phyloP scores from a whole-genome alignment of 805 yeast genomes.

The Jamesozyma jinghongensis region DNA sequence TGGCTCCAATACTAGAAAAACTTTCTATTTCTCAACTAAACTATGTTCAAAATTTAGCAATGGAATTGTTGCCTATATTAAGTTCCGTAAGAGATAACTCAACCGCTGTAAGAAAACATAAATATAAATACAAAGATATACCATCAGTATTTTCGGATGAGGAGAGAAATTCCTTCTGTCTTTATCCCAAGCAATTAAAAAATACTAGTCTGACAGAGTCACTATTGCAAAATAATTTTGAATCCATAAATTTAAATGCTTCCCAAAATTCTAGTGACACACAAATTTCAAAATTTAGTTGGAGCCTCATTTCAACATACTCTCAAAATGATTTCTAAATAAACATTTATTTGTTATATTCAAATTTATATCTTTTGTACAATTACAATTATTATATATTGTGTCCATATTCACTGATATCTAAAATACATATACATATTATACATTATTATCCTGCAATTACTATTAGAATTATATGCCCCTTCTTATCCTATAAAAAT shows the following conservation, averaged over 20 bases:
- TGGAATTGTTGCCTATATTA: not conserved
- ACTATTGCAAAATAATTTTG: not conserved
- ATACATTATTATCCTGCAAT: not conserved
- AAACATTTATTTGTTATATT: too few relatives aligned
- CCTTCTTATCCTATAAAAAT: too few relatives aligned
- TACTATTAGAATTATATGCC: too few relatives aligned
- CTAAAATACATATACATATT: not conserved
- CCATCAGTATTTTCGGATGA: conserved; percentile 12
- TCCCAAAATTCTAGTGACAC: not conserved
- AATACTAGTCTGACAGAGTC: not conserved
- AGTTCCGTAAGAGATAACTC: not conserved
- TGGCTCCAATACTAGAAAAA: not conserved
- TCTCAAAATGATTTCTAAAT: too few relatives aligned
- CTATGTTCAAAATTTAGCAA: not conserved
- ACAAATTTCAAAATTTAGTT: not conserved
- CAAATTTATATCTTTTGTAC: too few relatives aligned
- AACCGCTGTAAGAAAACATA: not conserved
- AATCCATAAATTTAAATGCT: not conserved
- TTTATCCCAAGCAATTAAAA: not conserved
- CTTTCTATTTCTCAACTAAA: not conserved
- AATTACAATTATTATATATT: too few relatives aligned
- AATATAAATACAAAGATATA: conserved; percentile 4
- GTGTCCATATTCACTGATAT: too few relatives aligned
- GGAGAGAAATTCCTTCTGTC: not conserved
- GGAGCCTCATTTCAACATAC: not conserved